A percentile compares a stretch with the other conserved stretches of the same genome.
Conservation (phyloP, 164 flowering plant genomes). For the Berberis vulgaris region DNA sequence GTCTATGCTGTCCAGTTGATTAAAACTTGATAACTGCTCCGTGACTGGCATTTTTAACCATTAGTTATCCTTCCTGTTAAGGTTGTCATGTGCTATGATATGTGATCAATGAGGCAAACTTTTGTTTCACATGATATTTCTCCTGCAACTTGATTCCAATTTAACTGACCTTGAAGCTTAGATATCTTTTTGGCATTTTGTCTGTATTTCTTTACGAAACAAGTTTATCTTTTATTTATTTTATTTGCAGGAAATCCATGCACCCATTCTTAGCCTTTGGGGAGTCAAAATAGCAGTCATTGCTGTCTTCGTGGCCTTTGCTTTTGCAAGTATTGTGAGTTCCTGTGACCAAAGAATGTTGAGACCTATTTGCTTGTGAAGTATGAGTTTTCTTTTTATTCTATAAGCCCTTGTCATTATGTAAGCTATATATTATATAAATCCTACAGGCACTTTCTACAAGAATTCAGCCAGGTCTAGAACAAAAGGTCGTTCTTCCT, state of each 20-base stretch:
- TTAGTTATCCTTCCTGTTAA: too few relatives aligned
- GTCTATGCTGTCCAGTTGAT: too few relatives aligned
- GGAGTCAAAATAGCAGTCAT: constrained; percentile 74
- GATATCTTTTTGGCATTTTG: background rate
- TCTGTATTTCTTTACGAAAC: constrained; percentile 3
- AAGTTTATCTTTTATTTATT: constrained; percentile 1
- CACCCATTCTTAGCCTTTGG: constrained; percentile 71
- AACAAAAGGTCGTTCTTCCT: constrained; percentile 93
- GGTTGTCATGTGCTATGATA: too few relatives aligned
- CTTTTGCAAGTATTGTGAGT: constrained; percentile 94
- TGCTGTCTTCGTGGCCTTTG: constrained; percentile 53
- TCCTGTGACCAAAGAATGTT: background rate
- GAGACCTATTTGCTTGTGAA: too few relatives aligned
- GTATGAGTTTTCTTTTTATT: too few relatives aligned
- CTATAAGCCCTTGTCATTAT: background rate
- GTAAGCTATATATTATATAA: constrained; percentile 8
- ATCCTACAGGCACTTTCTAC: constrained; percentile 67
- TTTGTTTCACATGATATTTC: too few relatives aligned
- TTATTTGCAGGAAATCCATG: constrained; percentile 75
- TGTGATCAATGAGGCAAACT: too few relatives aligned
- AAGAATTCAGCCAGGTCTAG: constrained; percentile 93
- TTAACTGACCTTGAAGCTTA: too few relatives aligned
- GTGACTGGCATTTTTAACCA: too few relatives aligned
- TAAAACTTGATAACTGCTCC: too few relatives aligned
- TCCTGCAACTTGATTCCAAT: too few relatives aligned